Base-by-base conservation (phyloP, 129 eudicot species). In the Ambrosia trifida region DNA sequence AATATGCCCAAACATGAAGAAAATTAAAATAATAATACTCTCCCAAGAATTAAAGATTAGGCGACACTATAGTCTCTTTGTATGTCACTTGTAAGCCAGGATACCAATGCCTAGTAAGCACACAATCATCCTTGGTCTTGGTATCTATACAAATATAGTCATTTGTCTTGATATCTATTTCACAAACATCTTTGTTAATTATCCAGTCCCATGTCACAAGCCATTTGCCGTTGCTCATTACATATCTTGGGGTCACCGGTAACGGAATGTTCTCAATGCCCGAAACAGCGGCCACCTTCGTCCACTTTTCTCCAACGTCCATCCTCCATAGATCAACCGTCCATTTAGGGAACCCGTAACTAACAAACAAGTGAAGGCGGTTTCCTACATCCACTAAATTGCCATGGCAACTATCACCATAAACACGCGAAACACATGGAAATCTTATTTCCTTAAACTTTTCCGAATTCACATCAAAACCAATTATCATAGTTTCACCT, bases 381-480 rank as follows among this genome's bases (percentile, higher is more conserved):
- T 47, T 47, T 47, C 12, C 53, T 11, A 47, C 17, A 3, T 47
- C 53, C 53, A 47, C 17, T 47, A 47, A 12, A 47, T 47, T 47
- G 5, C 4, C 6, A 47, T 47, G 12, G 17, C 4, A 47, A 47
- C 53, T 47, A 47, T 4, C 53, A 3, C 53, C 53, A 11, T 47
- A 4, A 40, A 40, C 44, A 40, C 44, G 44, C 7, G 53, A 17
- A n/a, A 13, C 16, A 47, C 12, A 1, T 10, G 53, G 53, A 14
- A 2, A 47, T 47, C 53, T 47, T 47, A 47, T 47, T 47, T 47
- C 53, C 53, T n/a, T 47, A 47, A 47, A 47, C 53, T 47, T 47
- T 47, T 47, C 53, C 17, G 53, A 47, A 47, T 47, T n/a, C 53
- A 47, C 53, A 47, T 47, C 53, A 47, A 47, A 47, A 13, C 53